Evolutionary conservation across 371 early-diverging fungal genomes (phyloP), one percentile per base, ranked within the genome.

Genomic region (Circinella umbellata): DNA sequence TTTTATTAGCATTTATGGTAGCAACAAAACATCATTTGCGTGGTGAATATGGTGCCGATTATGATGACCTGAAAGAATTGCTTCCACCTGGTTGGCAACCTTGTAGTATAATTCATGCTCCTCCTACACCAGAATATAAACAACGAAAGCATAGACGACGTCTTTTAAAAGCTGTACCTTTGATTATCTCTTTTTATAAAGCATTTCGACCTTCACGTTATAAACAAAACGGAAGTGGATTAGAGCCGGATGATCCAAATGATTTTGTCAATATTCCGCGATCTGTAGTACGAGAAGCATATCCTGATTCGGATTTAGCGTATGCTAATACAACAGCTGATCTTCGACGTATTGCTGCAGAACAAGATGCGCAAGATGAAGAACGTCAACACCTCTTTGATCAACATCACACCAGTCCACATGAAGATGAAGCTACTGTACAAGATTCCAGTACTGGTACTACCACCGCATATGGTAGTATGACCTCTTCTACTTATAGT

Each of bases 21-120:
- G 84, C 92, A 0, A 87, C 86, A 54, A 92, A 92, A 64, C 91
- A 92, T 73, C 90, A 93, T 77, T 77, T 93, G 27, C 85, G 95
- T 15, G 81, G 78, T 53, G 94, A 95, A 63, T 80, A 80, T 34
- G 92, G 91, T 14, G 75, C 76, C 48, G 77, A 85, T 37, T 86
- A 86, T 61, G 69, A 69, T 47, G 88, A 91, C 51, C 75, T 88
- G 4, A 76, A 82, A 64, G 70, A 70, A 15, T 74, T 88, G 37
- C 66, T 89, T 27, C 68, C 68, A 17, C 46, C 47, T 34, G 68
- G 64, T 17, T 70, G 71, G 71, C 35, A 42, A 51, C 71, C 71
- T 14, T 49, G 59, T 42, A 70, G 71, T 47, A 66, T 70, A 1
- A 54, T n/a, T 3, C 49, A 46, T 63, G 63, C 63, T 20, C 63